These are phyloP conservation scores for Elaeis oleifera DNA, from an alignment of 202 grass and related monocot genomes.

Conservation along the genomic window DNA sequence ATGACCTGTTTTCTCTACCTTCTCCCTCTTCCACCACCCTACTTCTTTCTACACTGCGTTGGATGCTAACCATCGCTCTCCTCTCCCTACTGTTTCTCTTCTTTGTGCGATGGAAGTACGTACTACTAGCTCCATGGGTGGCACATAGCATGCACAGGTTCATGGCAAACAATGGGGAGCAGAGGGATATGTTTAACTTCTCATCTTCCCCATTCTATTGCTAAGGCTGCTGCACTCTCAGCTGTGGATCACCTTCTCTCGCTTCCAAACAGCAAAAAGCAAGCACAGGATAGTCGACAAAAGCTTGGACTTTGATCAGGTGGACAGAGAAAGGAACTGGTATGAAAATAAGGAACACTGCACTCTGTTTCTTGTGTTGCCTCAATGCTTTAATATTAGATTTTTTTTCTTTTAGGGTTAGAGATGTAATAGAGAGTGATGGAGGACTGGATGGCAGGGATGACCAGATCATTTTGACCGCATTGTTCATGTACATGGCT, in stretches of 20 bases:
- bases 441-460: conserved; percentile 38
- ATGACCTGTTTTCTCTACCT: no score
- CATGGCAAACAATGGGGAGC: conserved; percentile 22
- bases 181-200: conserved; percentile 30
- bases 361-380: no score
- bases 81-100: neutral
- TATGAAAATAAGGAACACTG: neutral
- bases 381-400: no score
- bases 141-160: conserved; percentile 42
- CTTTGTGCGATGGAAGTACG: conserved; percentile 35
- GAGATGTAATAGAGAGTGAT: no score
- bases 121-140: conserved; percentile 56
- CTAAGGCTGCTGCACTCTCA: conserved; percentile 58
- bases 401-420: no score
- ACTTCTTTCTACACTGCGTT: neutral
- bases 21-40: neutral
- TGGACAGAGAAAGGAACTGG: conserved; percentile 80
- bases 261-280: conserved; percentile 53
- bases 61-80: neutral
- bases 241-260: conserved; percentile 72
- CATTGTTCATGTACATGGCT: conserved; percentile 43
- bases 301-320: conserved; percentile 85
- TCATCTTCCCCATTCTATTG: conserved; percentile 42
- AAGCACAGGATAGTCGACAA: conserved; percentile 65
- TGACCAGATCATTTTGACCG: conserved; percentile 89